Conservation (phyloP, 345 rosid genomes). For the Gynandropsis gynandra region DNA sequence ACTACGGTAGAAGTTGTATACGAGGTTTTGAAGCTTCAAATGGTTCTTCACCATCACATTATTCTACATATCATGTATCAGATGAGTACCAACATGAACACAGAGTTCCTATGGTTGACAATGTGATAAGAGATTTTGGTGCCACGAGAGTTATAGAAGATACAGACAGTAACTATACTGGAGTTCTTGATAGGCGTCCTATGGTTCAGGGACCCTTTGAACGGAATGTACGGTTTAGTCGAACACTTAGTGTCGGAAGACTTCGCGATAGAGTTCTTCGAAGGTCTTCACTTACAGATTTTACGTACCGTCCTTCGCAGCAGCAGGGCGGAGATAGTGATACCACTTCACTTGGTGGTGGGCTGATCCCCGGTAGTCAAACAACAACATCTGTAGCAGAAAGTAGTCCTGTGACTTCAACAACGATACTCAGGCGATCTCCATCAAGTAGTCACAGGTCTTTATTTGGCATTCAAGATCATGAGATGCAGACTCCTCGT, state of each 20-base stretch:
- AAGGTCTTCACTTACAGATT: conserved; percentile 58
- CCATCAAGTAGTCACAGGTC: conserved; percentile 45
- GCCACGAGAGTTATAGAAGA: conserved; percentile 29
- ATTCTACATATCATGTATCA: conserved; percentile 16
- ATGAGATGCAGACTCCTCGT: conserved; percentile 50
- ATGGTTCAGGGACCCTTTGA: conserved; percentile 64
- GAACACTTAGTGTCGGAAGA: conserved; percentile 95
- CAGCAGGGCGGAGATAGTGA: conserved; percentile 45
- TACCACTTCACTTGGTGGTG: conserved; percentile 32
- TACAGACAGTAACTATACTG: conserved; percentile 37
- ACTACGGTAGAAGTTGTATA: conserved; percentile 4
- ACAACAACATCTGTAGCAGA: conserved; percentile 31
- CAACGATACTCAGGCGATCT: conserved; percentile 36
- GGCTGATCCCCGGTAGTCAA: conserved; percentile 30
- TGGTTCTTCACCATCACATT: conserved; percentile 6
- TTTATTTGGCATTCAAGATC: conserved; percentile 44
- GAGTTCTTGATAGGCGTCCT: conserved; percentile 47
- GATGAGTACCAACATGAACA: conserved; percentile 18
- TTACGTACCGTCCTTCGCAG: conserved; percentile 42
- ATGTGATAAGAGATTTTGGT: conserved; percentile 29
- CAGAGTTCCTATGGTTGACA: conserved; percentile 24
- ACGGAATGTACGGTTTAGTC: conserved; percentile 73
- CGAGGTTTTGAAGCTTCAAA: conserved; percentile 21
- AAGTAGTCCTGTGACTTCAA: conserved; percentile 25
- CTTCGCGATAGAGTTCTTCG: conserved; percentile 96